Base-by-base conservation (phyloP, 2,329 filamentous ascomycete species). In the Penicillium nordicum region DNA sequence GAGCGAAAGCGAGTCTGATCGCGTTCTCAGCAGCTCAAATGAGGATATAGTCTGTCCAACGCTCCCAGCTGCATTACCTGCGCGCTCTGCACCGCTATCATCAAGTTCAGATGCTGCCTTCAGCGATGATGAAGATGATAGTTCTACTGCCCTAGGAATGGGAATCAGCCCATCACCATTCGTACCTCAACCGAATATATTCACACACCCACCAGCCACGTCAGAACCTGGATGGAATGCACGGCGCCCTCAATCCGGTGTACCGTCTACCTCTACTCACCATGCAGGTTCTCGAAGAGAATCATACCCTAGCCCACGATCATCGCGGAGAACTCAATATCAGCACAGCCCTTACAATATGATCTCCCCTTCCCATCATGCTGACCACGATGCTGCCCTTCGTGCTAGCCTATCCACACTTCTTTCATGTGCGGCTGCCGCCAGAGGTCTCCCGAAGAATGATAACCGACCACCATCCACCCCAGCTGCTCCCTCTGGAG, bases 331-430 rank as follows among this genome's bases (percentile, higher is more conserved):
- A 44, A 59, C 58, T 14, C 64, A 65, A 53, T 64, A 74, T 43
- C 78, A 81, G 48, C 84, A 85, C 67, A 77, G 78, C 38, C 82
- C 83, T 10, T 84, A 82, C 69, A 88, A 86, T 71, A 84, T 89
- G 71, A 84, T 90, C 69, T 87, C 88, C 0, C 88, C 90, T 1
- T 84, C 85, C 4, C 85, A 90, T 66, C 90, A 91, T 64, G 87
- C 90, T 46, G 92, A 97, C 66, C 92, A 97, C 66, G 94, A 99
- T 67, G 94, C 92, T 30, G 94, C 92, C 2, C 81, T 99, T 11
- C 87, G 94, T 34, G 92, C 94, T 21, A 96, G 91, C 47, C 81
- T 99, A n/a, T 96, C 92, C 0, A 97, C 94, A 0, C 82, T 99
- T 12, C 84, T 99, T 12, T 97, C 93, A n/a, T 96, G 91, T 67